Evolutionary conservation across 2,329 filamentous ascomycete genomes (phyloP), one percentile per base, ranked within the genome.

Genomic region (Orbilia quercus): DNA sequence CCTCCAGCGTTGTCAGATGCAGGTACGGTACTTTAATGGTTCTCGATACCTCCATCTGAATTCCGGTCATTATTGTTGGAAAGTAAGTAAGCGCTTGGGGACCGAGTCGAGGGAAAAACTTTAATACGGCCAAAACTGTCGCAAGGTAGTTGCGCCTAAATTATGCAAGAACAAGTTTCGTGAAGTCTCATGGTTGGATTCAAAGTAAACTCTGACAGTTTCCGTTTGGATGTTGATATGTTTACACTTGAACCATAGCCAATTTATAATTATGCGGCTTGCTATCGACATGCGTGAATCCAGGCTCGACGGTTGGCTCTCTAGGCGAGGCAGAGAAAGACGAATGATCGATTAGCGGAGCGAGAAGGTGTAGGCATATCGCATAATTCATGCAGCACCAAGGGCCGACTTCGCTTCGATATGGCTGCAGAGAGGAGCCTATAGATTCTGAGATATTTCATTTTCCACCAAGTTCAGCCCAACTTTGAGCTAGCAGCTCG

Each of bases 341-440:
- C 31, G 28, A 62, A 22, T 34, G 6, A 18, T 62, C 22, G 20
- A 47, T 58, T 44, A 48, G 44, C 54, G 53, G 53, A 67, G 53
- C 63, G 53, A 67, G 53, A 42, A 51, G 31, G 36, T 48, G 45
- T 58, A 51, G 31, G 50, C 42, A 55, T 45, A 64, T 38, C 55
- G 54, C 53, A 64, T 64, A 51, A 28, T 12, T 60, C n/a, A 54
- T 65, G 67, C 67, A 65, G 45, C 18, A 48, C 11, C 47, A 57
- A 66, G 69, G 54, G 60, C 69, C 69, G 69, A 66, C 38, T 62
- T 73, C 69, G 69, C 69, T 73, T 73, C 60, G 34, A 6, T 54
- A 16, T 54, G 62, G 34, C 7, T 42, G 54, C 23, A 38, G 44
- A 28, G 16, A 16, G 31, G 18, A 44, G 42, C 48, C 57, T 70